Percentiles rank a stretch among this genome's conserved stretches.
phyloP scores from a whole-genome alignment of 768 basidiomycete species.

The Lactarius hatsudake region DNA sequence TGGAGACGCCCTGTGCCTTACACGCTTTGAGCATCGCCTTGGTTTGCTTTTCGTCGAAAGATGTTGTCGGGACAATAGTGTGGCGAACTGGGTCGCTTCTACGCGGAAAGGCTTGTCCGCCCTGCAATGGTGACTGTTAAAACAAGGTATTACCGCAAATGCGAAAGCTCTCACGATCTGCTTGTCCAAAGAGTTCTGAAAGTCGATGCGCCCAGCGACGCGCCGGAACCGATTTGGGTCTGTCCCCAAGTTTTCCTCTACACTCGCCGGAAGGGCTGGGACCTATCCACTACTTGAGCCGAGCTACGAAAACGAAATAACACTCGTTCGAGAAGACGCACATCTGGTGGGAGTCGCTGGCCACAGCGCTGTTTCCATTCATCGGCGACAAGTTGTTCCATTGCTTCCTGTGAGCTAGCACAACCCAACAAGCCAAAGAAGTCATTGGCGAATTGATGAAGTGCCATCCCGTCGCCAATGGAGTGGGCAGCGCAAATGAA shows the following conservation, averaged over 20 bases:
- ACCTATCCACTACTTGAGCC: conserved; percentile 9
- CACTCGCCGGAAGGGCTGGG: conserved; percentile 16
- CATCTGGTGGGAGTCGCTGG: conserved; percentile 23
- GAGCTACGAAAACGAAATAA: neutral
- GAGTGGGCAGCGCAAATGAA: conserved; percentile 78
- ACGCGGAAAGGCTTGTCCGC: conserved; percentile 72
- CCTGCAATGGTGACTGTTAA: conserved; percentile 38
- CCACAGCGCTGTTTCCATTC: conserved; percentile 38
- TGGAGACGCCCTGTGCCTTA: conserved; percentile 68
- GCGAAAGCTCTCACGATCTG: conserved; percentile 31
- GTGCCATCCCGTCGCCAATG: conserved; percentile 83
- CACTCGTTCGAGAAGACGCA: neutral
- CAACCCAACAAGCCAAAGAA: conserved; percentile 63
- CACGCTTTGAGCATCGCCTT: conserved; percentile 64
- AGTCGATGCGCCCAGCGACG: conserved; percentile 36
- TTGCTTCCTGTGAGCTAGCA: conserved; percentile 32
- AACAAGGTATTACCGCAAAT: neutral
- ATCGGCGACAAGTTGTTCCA: conserved; percentile 33
- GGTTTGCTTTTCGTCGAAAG: conserved; percentile 55
- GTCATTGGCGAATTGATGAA: conserved; percentile 79
- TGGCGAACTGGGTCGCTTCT: conserved; percentile 43
- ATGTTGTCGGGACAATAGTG: conserved; percentile 69
- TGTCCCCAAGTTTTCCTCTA: conserved; percentile 36
- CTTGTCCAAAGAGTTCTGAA: conserved; percentile 32
- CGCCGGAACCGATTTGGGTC: conserved; percentile 30